Conservation (phyloP, 2,329 filamentous ascomycete genomes). For the Hypomyces perniciosus region DNA sequence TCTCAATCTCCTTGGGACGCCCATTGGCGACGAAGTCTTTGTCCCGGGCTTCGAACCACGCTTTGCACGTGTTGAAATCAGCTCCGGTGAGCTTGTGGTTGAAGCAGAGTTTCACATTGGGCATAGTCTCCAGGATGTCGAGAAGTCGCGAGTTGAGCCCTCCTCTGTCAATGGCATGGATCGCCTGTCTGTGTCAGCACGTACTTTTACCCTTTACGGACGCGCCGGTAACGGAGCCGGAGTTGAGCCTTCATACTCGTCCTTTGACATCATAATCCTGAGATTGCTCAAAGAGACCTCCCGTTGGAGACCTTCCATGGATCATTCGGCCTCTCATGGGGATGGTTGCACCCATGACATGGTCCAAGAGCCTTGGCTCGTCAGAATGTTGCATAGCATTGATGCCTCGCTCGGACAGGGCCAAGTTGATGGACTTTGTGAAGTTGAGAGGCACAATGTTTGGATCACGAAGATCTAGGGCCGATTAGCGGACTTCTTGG, state of each 20-base stretch:
- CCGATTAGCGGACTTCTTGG: constrained; percentile 6
- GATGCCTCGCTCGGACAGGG: constrained; percentile 88
- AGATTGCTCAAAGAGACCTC: constrained; percentile 68
- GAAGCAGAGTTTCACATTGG: constrained; percentile 90
- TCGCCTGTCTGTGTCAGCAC: constrained; percentile 48
- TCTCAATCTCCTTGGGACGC: constrained; percentile 66
- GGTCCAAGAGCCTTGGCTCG: constrained; percentile 61
- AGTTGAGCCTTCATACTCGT: constrained; percentile 50
- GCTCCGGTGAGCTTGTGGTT: constrained; percentile 89
- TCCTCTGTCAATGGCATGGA: constrained; percentile 79
- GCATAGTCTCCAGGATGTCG: constrained; percentile 73
- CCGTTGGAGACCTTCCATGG: constrained; percentile 61
- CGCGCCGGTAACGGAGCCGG: neutral
- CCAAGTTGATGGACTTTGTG: constrained; percentile 97
- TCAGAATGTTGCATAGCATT: constrained; percentile 73
- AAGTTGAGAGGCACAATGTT: constrained; percentile 85
- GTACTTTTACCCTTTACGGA: neutral
- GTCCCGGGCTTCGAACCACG: constrained; percentile 72
- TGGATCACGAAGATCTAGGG: constrained; percentile 77
- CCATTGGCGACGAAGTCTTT: constrained; percentile 28
- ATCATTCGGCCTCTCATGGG: constrained; percentile 98
- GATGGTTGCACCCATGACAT: constrained; percentile 71
- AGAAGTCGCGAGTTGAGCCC: constrained; percentile 78
- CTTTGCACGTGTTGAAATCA: constrained; percentile 70
- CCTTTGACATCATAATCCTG: constrained; percentile 89